Percentiles rank a stretch among this genome's conserved stretches.
Evolutionary conservation across 108 stramenopile species (phyloP).

Genomic region (Skeletonema marinoi): DNA sequence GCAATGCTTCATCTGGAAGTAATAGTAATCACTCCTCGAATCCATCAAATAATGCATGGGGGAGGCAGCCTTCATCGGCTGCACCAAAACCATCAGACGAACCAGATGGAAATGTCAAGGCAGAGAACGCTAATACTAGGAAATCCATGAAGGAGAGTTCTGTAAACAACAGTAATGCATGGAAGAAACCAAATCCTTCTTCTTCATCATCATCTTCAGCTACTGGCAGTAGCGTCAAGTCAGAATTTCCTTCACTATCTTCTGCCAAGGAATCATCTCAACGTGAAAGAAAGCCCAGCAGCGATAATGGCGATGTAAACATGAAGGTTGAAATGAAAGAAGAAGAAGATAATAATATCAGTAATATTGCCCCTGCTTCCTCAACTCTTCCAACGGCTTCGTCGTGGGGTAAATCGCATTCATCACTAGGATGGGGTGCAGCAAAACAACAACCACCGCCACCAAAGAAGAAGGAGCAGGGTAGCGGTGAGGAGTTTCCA

Average conservation of each 20-base stretch:
- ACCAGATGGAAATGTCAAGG: neutral
- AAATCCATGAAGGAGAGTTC: neutral
- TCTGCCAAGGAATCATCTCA: neutral
- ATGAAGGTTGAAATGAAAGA: neutral
- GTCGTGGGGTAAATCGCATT: neutral
- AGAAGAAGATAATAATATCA: neutral
- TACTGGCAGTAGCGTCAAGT: neutral
- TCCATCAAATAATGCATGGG: constrained; percentile 1
- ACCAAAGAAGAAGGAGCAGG: neutral
- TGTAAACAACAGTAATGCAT: neutral
- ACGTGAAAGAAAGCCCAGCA: neutral
- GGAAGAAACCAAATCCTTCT: neutral
- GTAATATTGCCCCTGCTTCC: neutral
- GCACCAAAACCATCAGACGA: neutral
- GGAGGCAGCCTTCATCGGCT: neutral
- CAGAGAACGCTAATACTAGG: neutral
- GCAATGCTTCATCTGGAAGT: no score
- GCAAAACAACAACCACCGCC: neutral
- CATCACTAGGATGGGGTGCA: neutral
- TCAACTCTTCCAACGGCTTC: neutral
- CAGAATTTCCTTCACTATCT: neutral
- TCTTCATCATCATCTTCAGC: neutral
- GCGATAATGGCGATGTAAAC: neutral
- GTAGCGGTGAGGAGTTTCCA: constrained; percentile 5
- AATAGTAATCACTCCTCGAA: no score